Evolutionary conservation across 2,329 filamentous ascomycete species (phyloP), one percentile per base, ranked within the genome.

Genomic region (Aspergillus carbonarius): DNA sequence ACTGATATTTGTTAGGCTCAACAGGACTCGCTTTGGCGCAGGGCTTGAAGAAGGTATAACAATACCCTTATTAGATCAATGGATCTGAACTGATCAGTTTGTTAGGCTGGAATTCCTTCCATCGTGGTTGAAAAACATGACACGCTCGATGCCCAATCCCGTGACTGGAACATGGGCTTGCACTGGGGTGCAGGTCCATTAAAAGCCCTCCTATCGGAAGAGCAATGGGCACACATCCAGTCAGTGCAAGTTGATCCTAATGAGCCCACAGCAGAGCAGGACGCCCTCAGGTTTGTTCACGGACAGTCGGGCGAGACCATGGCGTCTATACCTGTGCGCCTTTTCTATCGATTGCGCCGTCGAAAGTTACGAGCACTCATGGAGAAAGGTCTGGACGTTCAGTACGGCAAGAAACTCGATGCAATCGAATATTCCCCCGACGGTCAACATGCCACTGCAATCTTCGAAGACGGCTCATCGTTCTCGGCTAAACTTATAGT

Each of bases 1-100:
- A 51, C 48, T 60, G 20, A 59, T 32, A 42, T 39, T 55, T 5
- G 4, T 7, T 55, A 79, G 77, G 76, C 15, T 75, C 73, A 44
- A 77, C 76, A 15, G 76, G 77, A 8, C 76, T 77, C 54, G 70
- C 74, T 1, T 67, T 76, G 23, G 76, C 77, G 5, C 75, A 79
- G 47, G 76, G 76, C 2, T 63, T 78, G 8, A 75, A 73, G 60
- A 78, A 78, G 66, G 72, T 73, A 39, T 10, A 17, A 49, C 9
- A 15, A 39, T n/a, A 23, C 58, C 48, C 32, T 8, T 39, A 9
- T 12, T 49, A 8, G 35, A 49, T 30, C 12, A 32, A 51, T 18
- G 20, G 1, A 34, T 42, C 49, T 32, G 35, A 10, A 27, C 42
- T 53, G 12, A 50, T 32, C 34, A 5, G 5, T 15, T 10, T 12